A percentile compares a stretch with the other conserved stretches of the same genome.
phyloP scores from a whole-genome alignment of 2,329 filamentous ascomycete genomes.

The Diaporthe eres region DNA sequence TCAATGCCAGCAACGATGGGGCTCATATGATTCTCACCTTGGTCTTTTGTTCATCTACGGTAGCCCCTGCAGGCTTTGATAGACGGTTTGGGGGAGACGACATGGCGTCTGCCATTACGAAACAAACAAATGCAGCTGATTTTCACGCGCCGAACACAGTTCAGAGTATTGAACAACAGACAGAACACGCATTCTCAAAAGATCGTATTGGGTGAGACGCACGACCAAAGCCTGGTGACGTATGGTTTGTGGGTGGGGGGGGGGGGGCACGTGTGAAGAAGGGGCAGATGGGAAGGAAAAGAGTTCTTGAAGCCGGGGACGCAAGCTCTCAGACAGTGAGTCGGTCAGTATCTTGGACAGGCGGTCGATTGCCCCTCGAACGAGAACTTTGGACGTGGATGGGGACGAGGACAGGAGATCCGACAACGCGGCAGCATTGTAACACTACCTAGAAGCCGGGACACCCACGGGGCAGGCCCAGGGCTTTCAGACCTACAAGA shows the following conservation, averaged over 20 bases:
- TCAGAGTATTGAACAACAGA: not conserved
- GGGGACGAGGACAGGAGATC: not conserved
- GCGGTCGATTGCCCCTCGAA: not conserved
- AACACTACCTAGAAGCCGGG: not conserved
- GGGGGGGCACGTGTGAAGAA: not conserved
- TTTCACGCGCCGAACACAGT: not conserved
- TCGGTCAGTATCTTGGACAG: not conserved
- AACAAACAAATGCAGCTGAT: not conserved
- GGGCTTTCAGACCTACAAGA: not conserved
- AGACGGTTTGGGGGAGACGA: not conserved
- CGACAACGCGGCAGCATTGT: not conserved
- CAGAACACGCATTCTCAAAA: not conserved
- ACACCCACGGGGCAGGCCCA: no score
- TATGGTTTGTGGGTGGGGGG: not conserved
- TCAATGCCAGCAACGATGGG: not conserved
- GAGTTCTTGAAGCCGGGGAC: not conserved
- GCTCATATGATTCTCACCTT: conserved; percentile 5
- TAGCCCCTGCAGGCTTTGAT: not conserved
- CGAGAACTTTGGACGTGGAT: not conserved
- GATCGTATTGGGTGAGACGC: not conserved
- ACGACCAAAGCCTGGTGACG: not conserved
- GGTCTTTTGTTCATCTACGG: not conserved
- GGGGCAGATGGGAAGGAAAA: not conserved
- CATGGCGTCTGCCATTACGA: not conserved
- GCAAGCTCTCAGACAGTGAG: not conserved